Percentiles rank a stretch among this genome's conserved stretches.
Evolutionary conservation across 768 basidiomycete species (phyloP).

Genomic region (Dioszegia crocea): DNA sequence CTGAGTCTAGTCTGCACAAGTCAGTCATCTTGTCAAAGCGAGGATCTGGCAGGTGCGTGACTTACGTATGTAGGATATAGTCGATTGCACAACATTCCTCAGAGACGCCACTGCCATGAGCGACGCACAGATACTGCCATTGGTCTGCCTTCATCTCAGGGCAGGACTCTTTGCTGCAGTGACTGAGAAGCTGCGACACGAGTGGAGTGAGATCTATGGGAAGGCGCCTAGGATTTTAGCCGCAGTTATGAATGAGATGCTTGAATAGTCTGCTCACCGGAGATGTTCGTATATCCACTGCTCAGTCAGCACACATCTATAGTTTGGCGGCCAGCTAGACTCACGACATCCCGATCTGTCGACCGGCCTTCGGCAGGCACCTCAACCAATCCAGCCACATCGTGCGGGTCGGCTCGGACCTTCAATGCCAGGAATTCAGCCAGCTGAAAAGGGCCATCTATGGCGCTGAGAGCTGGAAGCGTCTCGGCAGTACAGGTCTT

Average conservation of each 20-base stretch:
- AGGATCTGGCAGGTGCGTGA: too few relatives aligned
- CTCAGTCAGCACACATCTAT: conserved; percentile 61
- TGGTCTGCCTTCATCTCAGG: conserved; percentile 99
- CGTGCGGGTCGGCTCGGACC: conserved; percentile 79
- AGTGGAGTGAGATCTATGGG: conserved; percentile 49
- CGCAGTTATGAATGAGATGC: neutral
- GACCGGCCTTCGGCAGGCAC: conserved; percentile 56
- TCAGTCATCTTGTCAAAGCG: too few relatives aligned
- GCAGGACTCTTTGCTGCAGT: conserved; percentile 75
- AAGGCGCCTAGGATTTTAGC: conserved; percentile 39
- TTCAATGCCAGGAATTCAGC: conserved; percentile 90
- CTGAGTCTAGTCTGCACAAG: conserved; percentile 84
- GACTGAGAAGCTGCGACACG: conserved; percentile 35
- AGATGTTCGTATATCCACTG: conserved; percentile 52
- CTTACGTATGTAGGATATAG: conserved; percentile 57
- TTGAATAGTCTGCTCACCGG: conserved; percentile 25
- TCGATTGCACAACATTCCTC: conserved; percentile 94
- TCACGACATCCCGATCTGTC: conserved; percentile 43
- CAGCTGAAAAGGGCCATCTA: conserved; percentile 89
- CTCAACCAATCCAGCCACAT: conserved; percentile 74
- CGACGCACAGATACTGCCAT: conserved; percentile 94
- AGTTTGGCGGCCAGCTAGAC: conserved; percentile 50
- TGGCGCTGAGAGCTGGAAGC: conserved; percentile 34
- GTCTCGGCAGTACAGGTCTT: conserved; percentile 9
- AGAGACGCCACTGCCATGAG: conserved; percentile 57